Conservation (phyloP, 257 asterid genomes). For the Solanum commersonii region DNA sequence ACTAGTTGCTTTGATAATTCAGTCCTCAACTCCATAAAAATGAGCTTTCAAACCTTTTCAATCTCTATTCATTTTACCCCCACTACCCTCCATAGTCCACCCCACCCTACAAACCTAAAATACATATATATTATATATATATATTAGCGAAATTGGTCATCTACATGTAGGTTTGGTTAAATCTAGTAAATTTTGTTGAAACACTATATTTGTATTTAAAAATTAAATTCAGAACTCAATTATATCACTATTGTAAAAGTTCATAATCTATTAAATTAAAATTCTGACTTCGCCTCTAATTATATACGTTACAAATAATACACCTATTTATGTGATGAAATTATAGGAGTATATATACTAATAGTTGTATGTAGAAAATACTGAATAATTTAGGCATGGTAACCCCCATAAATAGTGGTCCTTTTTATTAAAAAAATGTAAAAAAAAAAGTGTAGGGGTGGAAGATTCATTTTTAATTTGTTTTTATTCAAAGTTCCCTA, state of each 20-base stretch:
- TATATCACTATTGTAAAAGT: too few relatives aligned
- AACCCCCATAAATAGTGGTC: background rate
- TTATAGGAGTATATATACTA: background rate
- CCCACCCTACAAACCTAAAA: background rate
- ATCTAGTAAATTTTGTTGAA: too few relatives aligned
- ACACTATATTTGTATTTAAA: too few relatives aligned
- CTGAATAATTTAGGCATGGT: background rate
- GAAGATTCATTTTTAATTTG: background rate
- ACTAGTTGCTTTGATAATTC: slow-evolving; percentile 1
- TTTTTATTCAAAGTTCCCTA: background rate
- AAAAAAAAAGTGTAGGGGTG: background rate
- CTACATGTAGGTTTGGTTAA: background rate
- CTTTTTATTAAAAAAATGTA: background rate
- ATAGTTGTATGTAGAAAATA: slow-evolving; percentile 2
- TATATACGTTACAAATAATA: too few relatives aligned
- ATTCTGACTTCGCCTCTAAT: too few relatives aligned
- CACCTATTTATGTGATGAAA: background rate
- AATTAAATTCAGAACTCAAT: too few relatives aligned
- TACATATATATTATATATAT: background rate
- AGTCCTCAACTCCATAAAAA: background rate
- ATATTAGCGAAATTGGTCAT: background rate
- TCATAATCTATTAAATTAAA: too few relatives aligned
- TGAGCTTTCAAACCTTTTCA: background rate
- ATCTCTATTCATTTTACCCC: background rate
- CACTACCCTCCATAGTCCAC: background rate